Evolutionary conservation across 306 rosid species (phyloP).

Genomic region (Rosa persica): DNA sequence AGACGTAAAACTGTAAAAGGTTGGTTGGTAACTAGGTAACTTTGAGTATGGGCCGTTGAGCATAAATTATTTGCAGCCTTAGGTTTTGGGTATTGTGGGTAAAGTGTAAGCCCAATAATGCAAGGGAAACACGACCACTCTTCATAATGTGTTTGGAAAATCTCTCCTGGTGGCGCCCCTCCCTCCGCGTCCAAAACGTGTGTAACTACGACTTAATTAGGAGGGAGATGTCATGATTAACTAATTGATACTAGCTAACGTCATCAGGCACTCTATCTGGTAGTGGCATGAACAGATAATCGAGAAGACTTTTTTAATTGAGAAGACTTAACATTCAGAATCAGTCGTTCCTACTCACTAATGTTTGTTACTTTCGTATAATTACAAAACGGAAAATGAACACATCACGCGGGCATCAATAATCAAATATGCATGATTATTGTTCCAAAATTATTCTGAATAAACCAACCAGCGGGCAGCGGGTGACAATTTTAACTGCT

Average conservation of each 20-base stretch:
- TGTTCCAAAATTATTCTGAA: not conserved
- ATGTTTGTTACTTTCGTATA: not conserved
- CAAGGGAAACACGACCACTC: not conserved
- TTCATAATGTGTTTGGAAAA: not conserved
- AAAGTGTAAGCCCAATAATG: too few species aligned
- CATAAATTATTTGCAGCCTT: not conserved
- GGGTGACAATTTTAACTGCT: not conserved
- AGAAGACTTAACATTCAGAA: not conserved
- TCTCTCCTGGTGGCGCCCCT: not conserved
- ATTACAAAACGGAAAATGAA: conserved; percentile 2
- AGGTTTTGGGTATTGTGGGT: not conserved
- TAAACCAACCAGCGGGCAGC: not conserved
- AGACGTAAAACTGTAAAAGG: too few species aligned
- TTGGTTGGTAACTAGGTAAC: too few species aligned
- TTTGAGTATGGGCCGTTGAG: not conserved
- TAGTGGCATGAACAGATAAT: too few species aligned
- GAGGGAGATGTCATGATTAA: not conserved
- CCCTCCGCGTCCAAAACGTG: not conserved
- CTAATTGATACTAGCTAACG: not conserved
- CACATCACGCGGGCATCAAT: not conserved
- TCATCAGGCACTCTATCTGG: too few species aligned
- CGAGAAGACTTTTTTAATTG: too few species aligned
- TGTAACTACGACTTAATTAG: not conserved
- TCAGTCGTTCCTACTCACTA: too few species aligned
- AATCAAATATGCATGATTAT: not conserved